These are phyloP conservation scores for Podaxis sp. DNA, from an alignment of 768 basidiomycete species.

Conservation along the genomic window DNA sequence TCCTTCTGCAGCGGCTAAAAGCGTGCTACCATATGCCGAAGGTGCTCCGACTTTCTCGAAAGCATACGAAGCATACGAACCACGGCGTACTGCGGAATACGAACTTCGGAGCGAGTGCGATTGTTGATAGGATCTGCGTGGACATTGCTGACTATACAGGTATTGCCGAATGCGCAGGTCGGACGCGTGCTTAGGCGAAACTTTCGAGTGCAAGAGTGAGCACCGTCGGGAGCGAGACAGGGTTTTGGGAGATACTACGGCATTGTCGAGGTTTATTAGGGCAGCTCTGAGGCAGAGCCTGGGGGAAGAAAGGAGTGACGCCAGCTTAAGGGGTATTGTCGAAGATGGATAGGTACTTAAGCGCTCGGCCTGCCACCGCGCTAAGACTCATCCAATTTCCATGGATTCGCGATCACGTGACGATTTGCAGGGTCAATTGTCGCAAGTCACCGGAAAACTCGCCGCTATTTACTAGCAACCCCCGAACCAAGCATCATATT, in stretches of 20 bases:
- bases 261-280: slow-evolving; percentile 10
- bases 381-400: not conserved
- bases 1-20: slow-evolving; percentile 28
- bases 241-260: not conserved
- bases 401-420: not conserved
- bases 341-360: not conserved
- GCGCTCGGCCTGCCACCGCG: too few species aligned
- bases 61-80: not conserved
- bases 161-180: slow-evolving; percentile 8
- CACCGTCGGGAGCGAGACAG: not conserved
- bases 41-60: not conserved
- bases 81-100: not conserved
- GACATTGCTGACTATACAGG: slow-evolving; percentile 8
- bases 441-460: too few species aligned
- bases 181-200: not conserved
- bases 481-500: not conserved
- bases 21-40: not conserved
- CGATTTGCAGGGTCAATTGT: too few species aligned
- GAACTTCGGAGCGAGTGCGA: not conserved
- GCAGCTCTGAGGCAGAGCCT: slow-evolving; percentile 9
- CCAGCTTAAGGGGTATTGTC: not conserved
- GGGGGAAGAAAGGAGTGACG: slow-evolving; percentile 8
- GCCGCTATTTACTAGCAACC: not conserved
- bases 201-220: not conserved
- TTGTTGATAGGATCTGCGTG: not conserved